Conservation (phyloP, 2,329 filamentous ascomycete species). For the Monosporascus sp. region DNA sequence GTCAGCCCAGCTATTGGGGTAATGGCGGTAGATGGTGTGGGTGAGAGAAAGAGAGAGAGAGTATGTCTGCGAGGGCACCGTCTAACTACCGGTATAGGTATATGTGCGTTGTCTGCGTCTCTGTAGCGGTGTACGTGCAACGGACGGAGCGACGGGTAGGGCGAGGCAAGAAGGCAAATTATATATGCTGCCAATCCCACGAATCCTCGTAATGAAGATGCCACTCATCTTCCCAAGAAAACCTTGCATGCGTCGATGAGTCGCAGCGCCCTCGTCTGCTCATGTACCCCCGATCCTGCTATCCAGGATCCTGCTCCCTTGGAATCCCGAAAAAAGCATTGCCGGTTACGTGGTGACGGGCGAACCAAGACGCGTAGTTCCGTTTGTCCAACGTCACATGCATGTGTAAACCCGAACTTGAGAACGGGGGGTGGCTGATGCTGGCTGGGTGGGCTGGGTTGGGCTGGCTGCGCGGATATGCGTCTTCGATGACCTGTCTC, state of each 20-base stretch:
- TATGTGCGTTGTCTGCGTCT: background rate
- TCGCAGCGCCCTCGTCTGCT: too few relatives aligned
- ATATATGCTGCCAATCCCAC: background rate
- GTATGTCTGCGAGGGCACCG: background rate
- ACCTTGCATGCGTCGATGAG: too few relatives aligned
- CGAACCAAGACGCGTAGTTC: background rate
- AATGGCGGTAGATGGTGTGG: background rate
- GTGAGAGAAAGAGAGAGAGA: background rate
- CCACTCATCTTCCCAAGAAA: too few relatives aligned
- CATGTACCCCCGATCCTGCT: background rate
- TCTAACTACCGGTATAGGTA: background rate
- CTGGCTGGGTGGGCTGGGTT: background rate
- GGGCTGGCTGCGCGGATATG: too few relatives aligned
- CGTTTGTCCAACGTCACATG: background rate
- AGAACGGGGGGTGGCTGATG: background rate
- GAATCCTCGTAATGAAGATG: too few relatives aligned
- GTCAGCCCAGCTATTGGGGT: background rate
- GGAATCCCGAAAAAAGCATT: background rate
- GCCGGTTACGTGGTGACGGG: background rate
- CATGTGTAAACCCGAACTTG: background rate
- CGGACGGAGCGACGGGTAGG: background rate
- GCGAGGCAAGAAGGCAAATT: background rate
- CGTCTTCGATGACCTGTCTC: background rate
- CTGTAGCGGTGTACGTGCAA: background rate
- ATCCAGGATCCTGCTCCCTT: background rate